phyloP scores from a whole-genome alignment of 176 grass and related monocot species.

The Musa troglodytarum region DNA sequence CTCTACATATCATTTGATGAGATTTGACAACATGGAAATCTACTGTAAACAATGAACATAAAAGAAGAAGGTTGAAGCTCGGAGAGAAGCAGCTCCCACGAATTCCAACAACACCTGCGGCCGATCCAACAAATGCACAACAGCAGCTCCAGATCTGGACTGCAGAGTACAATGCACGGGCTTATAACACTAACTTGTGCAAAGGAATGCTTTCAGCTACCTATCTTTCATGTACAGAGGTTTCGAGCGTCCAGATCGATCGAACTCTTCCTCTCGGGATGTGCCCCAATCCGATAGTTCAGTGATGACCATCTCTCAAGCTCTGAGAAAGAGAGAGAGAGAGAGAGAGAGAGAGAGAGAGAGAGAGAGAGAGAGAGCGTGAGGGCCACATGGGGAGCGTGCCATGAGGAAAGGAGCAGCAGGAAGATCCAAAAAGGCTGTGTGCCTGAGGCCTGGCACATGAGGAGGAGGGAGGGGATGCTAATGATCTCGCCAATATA shows the following conservation, averaged over 20 bases:
- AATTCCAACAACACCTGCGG: slow-evolving; percentile 11
- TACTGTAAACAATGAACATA: neutral
- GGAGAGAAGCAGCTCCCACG: neutral
- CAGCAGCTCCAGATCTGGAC: neutral
- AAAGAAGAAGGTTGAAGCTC: neutral
- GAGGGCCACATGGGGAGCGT: neutral
- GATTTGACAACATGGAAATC: no score
- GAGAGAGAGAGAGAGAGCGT: neutral
- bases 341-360: neutral
- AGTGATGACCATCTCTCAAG: neutral
- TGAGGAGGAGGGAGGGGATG: neutral
- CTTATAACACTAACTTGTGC: no score
- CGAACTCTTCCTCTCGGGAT: neutral
- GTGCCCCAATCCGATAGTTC: neutral
- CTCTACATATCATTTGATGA: no score
- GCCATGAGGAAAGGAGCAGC: slow-evolving; percentile 3
- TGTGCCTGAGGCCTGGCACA: slow-evolving; percentile 22
- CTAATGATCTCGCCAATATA: no score
- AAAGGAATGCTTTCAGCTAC: no score
- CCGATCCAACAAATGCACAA: slow-evolving; percentile 7
- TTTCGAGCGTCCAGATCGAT: no score
- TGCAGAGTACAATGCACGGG: no score
- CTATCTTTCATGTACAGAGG: no score
- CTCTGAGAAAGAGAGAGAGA: neutral
- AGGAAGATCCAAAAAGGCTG: slow-evolving; percentile 46